Evolutionary conservation across 768 basidiomycete species (phyloP), one percentile per base, ranked within the genome.

Genomic region (Macrolepiota albuminosa): DNA sequence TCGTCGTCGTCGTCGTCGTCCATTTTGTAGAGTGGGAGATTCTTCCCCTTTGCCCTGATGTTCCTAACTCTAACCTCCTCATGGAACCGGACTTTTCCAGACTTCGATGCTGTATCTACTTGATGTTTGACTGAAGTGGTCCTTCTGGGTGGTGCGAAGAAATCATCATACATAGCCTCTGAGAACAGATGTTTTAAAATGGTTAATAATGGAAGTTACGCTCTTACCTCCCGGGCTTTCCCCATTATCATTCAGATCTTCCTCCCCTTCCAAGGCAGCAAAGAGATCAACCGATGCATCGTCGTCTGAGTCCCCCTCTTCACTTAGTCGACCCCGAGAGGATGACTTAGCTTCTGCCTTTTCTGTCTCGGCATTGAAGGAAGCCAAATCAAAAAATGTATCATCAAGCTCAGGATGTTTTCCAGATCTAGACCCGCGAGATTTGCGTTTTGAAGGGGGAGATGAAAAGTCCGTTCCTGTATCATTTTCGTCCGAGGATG

Each of bases 361-460:
- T 70, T 92, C 91, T 2, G 88, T 88, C 70, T 94, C 86, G 2
- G 86, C 81, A 67, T 98, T 97, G 78, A 99, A 99, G 21, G 84
- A 79, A 33, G 84, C 84, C 50, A 99, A 81, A 62, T 89, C 82
- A 73, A 98, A 98, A 76, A 98, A 98, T 14, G 80, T 85, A 69
- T 98, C 96, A 71, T 98, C 88, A 33, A 98, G 81, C 46, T 81
- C 80, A 45, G 71, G 66, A 26, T 58, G 51, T 53, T 48, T 54
- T 65, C 63, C 45, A 31, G 56, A 45, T 58, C 61, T 58, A 64
- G 66, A 51, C 66, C 72, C 56, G 37, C 31, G 55, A 57, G 24
- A 39, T 61, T 61, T 59, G 26, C 53, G 58, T 37, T 65, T 66
- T 4, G 5, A 56, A 68, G 69, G 64, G 64, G 69, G 68, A 66